Evolutionary conservation across 2,329 filamentous ascomycete genomes (phyloP).

Genomic region (Xenoacremonium recifei): DNA sequence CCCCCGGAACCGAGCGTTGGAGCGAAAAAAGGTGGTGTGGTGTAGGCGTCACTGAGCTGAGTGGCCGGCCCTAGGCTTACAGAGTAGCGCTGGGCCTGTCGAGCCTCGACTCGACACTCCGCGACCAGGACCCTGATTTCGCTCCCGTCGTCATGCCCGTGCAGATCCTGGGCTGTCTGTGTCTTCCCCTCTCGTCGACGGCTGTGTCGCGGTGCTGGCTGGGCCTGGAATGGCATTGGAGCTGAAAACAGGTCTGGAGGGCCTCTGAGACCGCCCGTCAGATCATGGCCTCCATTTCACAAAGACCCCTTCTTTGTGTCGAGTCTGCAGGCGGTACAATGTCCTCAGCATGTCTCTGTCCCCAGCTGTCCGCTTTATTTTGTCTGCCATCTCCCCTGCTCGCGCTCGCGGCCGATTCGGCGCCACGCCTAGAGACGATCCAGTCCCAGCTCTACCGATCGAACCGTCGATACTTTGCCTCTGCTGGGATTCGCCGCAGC

Average conservation of each 20-base stretch:
- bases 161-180: not conserved
- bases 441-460: conserved; percentile 12
- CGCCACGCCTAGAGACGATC: conserved; percentile 13
- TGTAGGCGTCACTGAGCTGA: conserved; percentile 11
- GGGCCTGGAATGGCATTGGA: not conserved
- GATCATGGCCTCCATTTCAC: not conserved
- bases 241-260: too few species aligned
- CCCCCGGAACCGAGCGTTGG: too few species aligned
- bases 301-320: not conserved
- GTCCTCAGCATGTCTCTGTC: too few species aligned
- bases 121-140: not conserved
- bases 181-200: not conserved
- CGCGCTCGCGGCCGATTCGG: conserved; percentile 3
- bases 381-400: conserved; percentile 1
- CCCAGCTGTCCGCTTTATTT: conserved; percentile 9
- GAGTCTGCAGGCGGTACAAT: too few species aligned
- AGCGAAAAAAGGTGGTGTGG: too few species aligned
- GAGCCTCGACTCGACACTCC: not conserved
- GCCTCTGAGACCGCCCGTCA: not conserved
- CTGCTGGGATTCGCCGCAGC: not conserved
- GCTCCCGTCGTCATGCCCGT: not conserved
- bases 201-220: not conserved
- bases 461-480: not conserved
- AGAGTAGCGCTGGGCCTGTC: not conserved
- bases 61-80: too few species aligned